Conservation (phyloP, 2,329 filamentous ascomycete genomes). For the Fusarium sp. region DNA sequence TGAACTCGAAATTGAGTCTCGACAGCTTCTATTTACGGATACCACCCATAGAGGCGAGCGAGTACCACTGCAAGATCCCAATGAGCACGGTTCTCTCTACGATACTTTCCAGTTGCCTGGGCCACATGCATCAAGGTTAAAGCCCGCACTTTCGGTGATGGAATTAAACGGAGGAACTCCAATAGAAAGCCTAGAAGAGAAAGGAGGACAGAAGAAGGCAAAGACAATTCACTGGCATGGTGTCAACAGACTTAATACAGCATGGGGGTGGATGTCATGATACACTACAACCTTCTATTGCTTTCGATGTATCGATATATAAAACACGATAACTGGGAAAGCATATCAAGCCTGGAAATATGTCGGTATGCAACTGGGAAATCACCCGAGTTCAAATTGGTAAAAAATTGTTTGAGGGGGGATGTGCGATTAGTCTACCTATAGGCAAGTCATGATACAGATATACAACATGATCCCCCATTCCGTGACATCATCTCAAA, state of each 20-base stretch:
- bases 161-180: conserved; percentile 43
- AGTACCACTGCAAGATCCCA: conserved; percentile 35
- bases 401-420: conserved; percentile 61
- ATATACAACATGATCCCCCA: conserved; percentile 58
- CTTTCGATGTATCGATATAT: neutral
- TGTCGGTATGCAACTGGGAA: neutral
- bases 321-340: no score
- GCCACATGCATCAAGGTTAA: conserved; percentile 39
- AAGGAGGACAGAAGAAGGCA: conserved; percentile 32
- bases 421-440: conserved; percentile 69
- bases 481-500: conserved; percentile 62
- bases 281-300: neutral
- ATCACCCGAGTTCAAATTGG: conserved; percentile 1
- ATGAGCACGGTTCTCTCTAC: conserved; percentile 41
- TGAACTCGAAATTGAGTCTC: conserved; percentile 36
- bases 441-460: conserved; percentile 60
- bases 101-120: conserved; percentile 45
- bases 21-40: conserved; percentile 35
- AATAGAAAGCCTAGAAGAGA: conserved; percentile 24
- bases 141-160: conserved; percentile 46
- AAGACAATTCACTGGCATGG: conserved; percentile 50
- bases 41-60: conserved; percentile 29
- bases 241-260: conserved; percentile 48
- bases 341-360: no score
- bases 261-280: conserved; percentile 50